Evolutionary conservation across 495 filamentous ascomycete species (phyloP).

Genomic region (Aspergillus biplanus): DNA sequence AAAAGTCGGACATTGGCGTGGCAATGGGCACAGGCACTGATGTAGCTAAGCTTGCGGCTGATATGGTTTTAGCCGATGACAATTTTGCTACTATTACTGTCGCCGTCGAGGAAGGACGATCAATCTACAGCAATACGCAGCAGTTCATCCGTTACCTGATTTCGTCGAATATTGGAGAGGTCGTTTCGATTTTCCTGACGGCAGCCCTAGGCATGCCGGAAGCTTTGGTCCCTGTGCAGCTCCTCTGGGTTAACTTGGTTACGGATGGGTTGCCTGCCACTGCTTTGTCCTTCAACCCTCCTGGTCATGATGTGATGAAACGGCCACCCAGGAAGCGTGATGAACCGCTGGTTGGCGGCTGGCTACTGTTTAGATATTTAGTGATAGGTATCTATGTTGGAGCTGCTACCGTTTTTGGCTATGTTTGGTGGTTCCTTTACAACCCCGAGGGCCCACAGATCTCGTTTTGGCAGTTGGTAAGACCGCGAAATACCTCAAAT

Average conservation of each 20-base stretch:
- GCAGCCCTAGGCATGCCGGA: conserved; percentile 98
- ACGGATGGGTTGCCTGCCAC: conserved; percentile 98
- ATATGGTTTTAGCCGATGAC: conserved; percentile 98
- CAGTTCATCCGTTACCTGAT: conserved; percentile 99
- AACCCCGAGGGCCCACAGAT: conserved; percentile 91
- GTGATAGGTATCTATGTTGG: conserved; percentile 96
- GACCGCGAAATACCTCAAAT: conserved; percentile 20
- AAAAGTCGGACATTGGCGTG: conserved; percentile 98
- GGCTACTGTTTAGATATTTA: conserved; percentile 98
- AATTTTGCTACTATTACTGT: conserved; percentile 98
- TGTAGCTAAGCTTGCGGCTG: conserved; percentile 93
- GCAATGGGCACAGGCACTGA: conserved; percentile 99
- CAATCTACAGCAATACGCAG: conserved; percentile 99
- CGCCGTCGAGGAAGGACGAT: conserved; percentile 95
- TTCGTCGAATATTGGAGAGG: conserved; percentile 98
- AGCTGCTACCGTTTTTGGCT: conserved; percentile 92
- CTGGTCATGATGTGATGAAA: conserved; percentile 96
- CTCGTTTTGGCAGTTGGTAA: conserved; percentile 82
- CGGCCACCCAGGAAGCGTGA: conserved; percentile 88
- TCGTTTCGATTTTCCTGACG: conserved; percentile 98
- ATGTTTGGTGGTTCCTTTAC: conserved; percentile 99
- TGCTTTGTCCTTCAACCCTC: conserved; percentile 95
- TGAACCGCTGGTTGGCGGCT: conserved; percentile 87
- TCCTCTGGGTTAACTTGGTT: conserved; percentile 98
- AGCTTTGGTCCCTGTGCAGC: conserved; percentile 94